A percentile compares a stretch with the other conserved stretches of the same genome.
phyloP scores from a whole-genome alignment of 257 asterid species.

The Coffea canephora region DNA sequence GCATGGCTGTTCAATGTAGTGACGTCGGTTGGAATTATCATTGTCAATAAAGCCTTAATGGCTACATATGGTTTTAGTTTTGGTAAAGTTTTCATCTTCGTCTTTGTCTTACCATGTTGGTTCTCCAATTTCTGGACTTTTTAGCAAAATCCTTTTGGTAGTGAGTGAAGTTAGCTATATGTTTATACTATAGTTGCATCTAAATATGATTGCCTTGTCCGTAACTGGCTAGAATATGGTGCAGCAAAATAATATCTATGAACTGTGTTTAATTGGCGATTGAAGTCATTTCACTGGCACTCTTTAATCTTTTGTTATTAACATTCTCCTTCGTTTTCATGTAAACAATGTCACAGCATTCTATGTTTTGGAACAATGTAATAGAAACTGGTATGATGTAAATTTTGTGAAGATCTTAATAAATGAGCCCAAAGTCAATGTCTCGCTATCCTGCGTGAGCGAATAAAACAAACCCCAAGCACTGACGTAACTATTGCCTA shows the following conservation, averaged over 20 bases:
- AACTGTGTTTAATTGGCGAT: background rate
- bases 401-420: background rate
- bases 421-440: background rate
- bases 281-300: background rate
- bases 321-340: background rate
- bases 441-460: background rate
- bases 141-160: background rate
- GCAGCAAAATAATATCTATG: background rate
- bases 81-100: conserved; percentile 46
- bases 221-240: background rate
- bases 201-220: background rate
- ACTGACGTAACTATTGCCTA: too few relatives aligned
- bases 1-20: conserved; percentile 98
- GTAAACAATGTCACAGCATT: background rate
- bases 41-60: conserved; percentile 96
- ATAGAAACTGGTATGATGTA: background rate
- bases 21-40: conserved; percentile 92
- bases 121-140: background rate
- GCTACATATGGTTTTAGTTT: conserved; percentile 95
- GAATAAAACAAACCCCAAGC: background rate
- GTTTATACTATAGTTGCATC: background rate
- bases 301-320: background rate
- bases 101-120: background rate
- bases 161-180: background rate
- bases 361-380: background rate